Evolutionary conservation across 176 grass and related monocot genomes (phyloP).

Genomic region (Calamus simplicifolius): DNA sequence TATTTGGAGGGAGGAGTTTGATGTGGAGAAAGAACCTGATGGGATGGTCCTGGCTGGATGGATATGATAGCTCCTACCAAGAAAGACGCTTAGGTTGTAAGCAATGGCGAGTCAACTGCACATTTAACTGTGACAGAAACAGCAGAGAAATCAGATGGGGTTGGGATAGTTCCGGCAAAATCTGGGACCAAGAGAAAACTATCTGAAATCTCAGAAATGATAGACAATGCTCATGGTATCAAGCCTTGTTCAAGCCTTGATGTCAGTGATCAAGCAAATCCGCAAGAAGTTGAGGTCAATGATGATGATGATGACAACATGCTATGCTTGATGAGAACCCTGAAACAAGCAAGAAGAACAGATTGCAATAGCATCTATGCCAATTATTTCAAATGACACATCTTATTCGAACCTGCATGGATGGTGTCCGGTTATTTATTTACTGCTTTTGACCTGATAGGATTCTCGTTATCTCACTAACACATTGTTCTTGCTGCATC

Average conservation of each 20-base stretch:
- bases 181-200: slow-evolving; percentile 70
- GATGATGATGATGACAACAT: slow-evolving; percentile 40
- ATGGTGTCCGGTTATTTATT: not conserved
- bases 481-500: slow-evolving; percentile 30
- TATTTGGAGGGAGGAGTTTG: slow-evolving; percentile 74
- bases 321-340: slow-evolving; percentile 45
- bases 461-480: slow-evolving; percentile 28
- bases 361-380: slow-evolving; percentile 44
- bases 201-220: slow-evolving; percentile 37
- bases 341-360: slow-evolving; percentile 48
- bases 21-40: slow-evolving; percentile 82
- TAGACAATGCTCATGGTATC: slow-evolving; percentile 30
- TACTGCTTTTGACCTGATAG: slow-evolving; percentile 21
- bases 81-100: slow-evolving; percentile 21
- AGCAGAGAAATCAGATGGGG: slow-evolving; percentile 7
- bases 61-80: slow-evolving; percentile 43
- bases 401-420: slow-evolving; percentile 17
- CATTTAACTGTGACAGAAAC: slow-evolving; percentile 21
- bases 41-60: slow-evolving; percentile 80
- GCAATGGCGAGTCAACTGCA: slow-evolving; percentile 43
- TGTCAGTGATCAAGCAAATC: slow-evolving; percentile 15
- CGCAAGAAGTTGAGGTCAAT: slow-evolving; percentile 61
- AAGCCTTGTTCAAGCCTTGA: slow-evolving; percentile 1
- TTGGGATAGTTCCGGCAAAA: slow-evolving; percentile 18
- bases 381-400: not conserved